phyloP scores from a whole-genome alignment of 2,329 filamentous ascomycete genomes.

The Fusarium transvaalense region DNA sequence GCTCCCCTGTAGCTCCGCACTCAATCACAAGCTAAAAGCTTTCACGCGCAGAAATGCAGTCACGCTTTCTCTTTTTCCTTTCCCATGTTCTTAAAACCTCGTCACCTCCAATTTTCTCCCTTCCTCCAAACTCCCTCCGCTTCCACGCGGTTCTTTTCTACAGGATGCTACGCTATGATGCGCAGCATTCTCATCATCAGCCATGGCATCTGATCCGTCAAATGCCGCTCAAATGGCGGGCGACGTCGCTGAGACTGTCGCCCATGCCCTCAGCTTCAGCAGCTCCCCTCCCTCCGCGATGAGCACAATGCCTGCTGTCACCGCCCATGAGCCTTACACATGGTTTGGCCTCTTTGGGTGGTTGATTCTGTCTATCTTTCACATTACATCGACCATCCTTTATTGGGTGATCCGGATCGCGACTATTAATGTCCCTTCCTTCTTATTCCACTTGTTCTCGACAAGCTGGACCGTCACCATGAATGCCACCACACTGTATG shows the following conservation, averaged over 20 bases:
- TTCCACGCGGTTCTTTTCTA: slow-evolving; percentile 43
- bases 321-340: slow-evolving; percentile 58
- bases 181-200: slow-evolving; percentile 49
- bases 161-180: slow-evolving; percentile 55
- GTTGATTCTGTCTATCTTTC: slow-evolving; percentile 67
- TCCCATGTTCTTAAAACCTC: slow-evolving; percentile 43
- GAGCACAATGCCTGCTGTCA: slow-evolving; percentile 51
- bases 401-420: slow-evolving; percentile 88
- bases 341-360: slow-evolving; percentile 71
- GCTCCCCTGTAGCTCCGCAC: slow-evolving; percentile 46
- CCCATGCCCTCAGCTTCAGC: slow-evolving; percentile 51
- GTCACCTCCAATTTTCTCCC: slow-evolving; percentile 29
- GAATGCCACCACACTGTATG: slow-evolving; percentile 96
- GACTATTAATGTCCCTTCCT: slow-evolving; percentile 89
- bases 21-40: slow-evolving; percentile 49
- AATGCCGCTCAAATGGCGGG: slow-evolving; percentile 53
- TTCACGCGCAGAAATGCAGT: slow-evolving; percentile 34
- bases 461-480: slow-evolving; percentile 97
- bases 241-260: slow-evolving; percentile 52
- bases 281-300: slow-evolving; percentile 56
- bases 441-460: slow-evolving; percentile 90
- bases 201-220: slow-evolving; percentile 59
- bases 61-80: slow-evolving; percentile 39
- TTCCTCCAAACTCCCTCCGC: slow-evolving; percentile 38
- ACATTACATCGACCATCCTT: slow-evolving; percentile 67